Evolutionary conservation across 2,329 filamentous ascomycete species (phyloP), one percentile per base, ranked within the genome.

Genomic region (Talaromyces pinophilus): DNA sequence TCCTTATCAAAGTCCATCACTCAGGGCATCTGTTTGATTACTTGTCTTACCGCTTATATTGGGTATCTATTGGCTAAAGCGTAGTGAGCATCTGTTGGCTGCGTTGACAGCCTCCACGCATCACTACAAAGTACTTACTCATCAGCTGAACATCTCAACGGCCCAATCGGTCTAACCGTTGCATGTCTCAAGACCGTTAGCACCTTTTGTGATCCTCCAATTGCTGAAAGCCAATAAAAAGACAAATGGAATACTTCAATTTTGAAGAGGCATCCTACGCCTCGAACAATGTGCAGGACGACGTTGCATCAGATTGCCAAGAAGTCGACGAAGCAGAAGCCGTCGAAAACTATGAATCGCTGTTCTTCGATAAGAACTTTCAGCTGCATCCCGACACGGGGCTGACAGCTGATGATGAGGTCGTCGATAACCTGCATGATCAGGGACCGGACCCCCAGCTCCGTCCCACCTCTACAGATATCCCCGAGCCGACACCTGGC

Each of bases 231-330:
- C 44, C 44, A 62, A 38, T 38, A 6, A 50, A 13, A 7, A 70
- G 54, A 28, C 55, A 28, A 42, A 81, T 82, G 81, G 81, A 82
- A 70, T 82, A 81, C 72, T 82, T 82, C 69, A 76, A 82, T 67
- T 82, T 82, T 67, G 79, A 82, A 67, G 77, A 79, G 65, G 81
- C 81, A 40, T 80, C 80, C 22, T 75, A 75, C 63, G 75, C 73
- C 63, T 76, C 77, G 33, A 72, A 76, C 30, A 67, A 61, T 54
- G 57, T 48, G 28, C 62, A 67, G 22, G 77, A 80, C 63, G 79
- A 81, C 68, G 71, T 77, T 63, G 77, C 75, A 62, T 82, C 78
- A 6, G 70, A 79, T 68, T 71, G 72, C 40, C 72, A 75, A 60
- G 78, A 80, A 60, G 68, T 78, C 25, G 77, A 78, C 55, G 78